Conservation (phyloP, 352 stramenopile genomes). For the Globisporangium radiosum region DNA sequence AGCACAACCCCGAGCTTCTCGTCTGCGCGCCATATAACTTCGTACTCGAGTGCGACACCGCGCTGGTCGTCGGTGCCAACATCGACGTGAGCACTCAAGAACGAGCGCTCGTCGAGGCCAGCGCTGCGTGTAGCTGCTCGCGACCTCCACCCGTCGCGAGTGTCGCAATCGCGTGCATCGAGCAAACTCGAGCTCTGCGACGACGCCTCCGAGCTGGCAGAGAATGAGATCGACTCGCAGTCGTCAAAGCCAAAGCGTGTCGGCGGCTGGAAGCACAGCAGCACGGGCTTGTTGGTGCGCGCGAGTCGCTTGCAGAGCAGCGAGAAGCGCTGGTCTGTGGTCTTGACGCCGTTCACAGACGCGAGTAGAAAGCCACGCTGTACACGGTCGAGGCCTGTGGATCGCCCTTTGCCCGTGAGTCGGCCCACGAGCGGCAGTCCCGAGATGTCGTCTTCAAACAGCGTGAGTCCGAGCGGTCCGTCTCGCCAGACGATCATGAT, state of each 20-base stretch:
- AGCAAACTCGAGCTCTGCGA: constrained; percentile 3
- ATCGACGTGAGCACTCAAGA: neutral
- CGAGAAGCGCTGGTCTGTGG: constrained; percentile 20
- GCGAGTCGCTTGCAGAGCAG: constrained; percentile 28
- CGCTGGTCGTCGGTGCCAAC: neutral
- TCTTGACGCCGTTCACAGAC: constrained; percentile 42
- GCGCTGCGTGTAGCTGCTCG: neutral
- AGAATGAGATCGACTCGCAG: constrained; percentile 8
- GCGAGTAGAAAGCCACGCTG: constrained; percentile 38
- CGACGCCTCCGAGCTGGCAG: neutral
- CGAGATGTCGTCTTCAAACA: constrained; percentile 44
- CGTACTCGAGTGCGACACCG: constrained; percentile 5
- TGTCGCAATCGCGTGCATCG: too few relatives aligned
- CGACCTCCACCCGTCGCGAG: too few relatives aligned
- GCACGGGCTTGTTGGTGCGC: constrained; percentile 33
- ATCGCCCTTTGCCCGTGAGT: constrained; percentile 56
- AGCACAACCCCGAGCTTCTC: constrained; percentile 14
- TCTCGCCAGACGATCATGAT: constrained; percentile 46
- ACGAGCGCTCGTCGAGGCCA: neutral
- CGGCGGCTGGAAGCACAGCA: constrained; percentile 39
- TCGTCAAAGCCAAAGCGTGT: constrained; percentile 12
- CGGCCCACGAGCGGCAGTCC: constrained; percentile 48
- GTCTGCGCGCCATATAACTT: constrained; percentile 8
- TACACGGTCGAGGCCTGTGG: constrained; percentile 30
- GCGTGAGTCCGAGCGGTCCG: constrained; percentile 41